Conservation (phyloP, 2,329 filamentous ascomycete genomes). For the Lachnellula subtilissima region DNA sequence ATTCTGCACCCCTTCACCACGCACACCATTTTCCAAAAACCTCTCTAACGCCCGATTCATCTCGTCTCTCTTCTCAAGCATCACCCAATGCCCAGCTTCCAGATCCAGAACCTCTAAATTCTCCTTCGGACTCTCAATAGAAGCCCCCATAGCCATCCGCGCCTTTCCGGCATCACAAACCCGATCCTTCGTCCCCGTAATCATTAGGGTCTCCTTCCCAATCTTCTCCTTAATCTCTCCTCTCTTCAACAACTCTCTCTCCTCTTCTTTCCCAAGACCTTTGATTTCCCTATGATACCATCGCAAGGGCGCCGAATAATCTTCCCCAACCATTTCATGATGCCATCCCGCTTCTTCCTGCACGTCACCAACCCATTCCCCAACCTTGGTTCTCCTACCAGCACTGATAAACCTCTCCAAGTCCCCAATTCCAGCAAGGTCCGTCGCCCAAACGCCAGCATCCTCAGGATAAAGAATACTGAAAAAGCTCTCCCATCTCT, state of each 20-base stretch:
- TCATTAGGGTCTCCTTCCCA: slow-evolving; percentile 13
- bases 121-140: slow-evolving; percentile 2
- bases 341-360: slow-evolving; percentile 8
- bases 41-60: slow-evolving; percentile 8
- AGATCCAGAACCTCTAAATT: slow-evolving; percentile 14
- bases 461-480: slow-evolving; percentile 9
- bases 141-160: slow-evolving; percentile 5
- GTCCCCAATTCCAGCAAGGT: slow-evolving; percentile 9
- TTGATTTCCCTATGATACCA: slow-evolving; percentile 17
- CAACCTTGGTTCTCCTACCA: neutral
- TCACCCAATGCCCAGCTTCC: slow-evolving; percentile 23
- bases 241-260: slow-evolving; percentile 8
- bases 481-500: slow-evolving; percentile 18
- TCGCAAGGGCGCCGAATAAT: slow-evolving; percentile 8
- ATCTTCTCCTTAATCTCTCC: slow-evolving; percentile 10
- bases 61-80: slow-evolving; percentile 18
- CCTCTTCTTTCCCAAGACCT: slow-evolving; percentile 11
- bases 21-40: slow-evolving; percentile 5
- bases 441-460: slow-evolving; percentile 2
- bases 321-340: slow-evolving; percentile 9
- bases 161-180: slow-evolving; percentile 9
- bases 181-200: slow-evolving; percentile 13
- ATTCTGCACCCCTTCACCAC: neutral
- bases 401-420: slow-evolving; percentile 2
- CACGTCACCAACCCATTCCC: neutral